Base-by-base conservation (phyloP, 2,329 filamentous ascomycete species). In the Ophiocordyceps camponoti-rufipedis region DNA sequence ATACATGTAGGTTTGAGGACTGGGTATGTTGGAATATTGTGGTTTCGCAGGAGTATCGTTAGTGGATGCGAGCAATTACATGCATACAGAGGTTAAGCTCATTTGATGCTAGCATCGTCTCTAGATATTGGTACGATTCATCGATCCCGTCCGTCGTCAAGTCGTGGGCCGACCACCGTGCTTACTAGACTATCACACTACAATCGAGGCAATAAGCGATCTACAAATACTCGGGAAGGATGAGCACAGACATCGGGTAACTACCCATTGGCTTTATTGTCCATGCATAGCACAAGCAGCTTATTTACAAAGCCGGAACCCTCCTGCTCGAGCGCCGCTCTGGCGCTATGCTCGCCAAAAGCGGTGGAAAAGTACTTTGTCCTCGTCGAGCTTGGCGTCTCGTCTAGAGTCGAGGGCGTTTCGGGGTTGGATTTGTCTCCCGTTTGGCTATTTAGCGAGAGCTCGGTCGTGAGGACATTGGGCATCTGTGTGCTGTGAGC, bases 241-340 rank as follows among this genome's bases (percentile, higher is more conserved):
- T 7, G n/a, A 16, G 12, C 16, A 39, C n/a, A 41, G 8, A 41
- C 39, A 23, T 23, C 12, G 5, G 10, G 12, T 23, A 41, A 41
- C 23, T 23, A 41, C 6, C 23, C 16, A 47, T 44, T 46, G 35
- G 35, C 35, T 39, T 39, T 39, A 16, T 39, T 39, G 10, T 47
- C 42, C 50, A 54, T 51, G n/a, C 48, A 48, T 2, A 54, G 44
- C 9, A 50, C 42, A 11, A 54, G 45, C 46, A 54, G 43, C 42
- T 54, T 46, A 39, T 54, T 51, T 11, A 54, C 50, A 42, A 52
- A 54, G 1, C 45, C 48, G 13, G 45, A 45, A 9, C 47, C 49
- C 3, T 41, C 40, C 14, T 46, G 41, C 44, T 44, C 46, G 2
- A 41, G 48, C 14, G 44, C 42, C 8, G 19, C 28, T 12, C 42